Conservation (phyloP, 495 filamentous ascomycete species). For the Tuber umbilicatum region DNA sequence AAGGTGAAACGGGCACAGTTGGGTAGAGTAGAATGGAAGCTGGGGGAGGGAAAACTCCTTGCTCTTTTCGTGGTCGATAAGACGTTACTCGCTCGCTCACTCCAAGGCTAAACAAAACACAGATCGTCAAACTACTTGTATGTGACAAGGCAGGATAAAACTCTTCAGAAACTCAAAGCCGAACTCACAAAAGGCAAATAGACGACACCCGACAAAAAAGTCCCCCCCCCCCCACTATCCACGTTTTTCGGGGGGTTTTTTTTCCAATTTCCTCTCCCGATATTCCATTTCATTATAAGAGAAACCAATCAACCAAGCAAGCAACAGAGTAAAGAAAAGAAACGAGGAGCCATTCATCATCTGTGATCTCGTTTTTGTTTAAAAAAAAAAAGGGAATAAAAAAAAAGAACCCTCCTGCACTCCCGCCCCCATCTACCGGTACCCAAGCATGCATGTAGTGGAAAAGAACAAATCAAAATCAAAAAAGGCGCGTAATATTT, state of each 20-base stretch:
- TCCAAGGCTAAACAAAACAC: not conserved
- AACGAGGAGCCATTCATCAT: not conserved
- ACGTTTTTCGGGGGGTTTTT: not conserved
- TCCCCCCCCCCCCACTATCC: not conserved
- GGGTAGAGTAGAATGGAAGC: not conserved
- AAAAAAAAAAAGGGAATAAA: constrained; percentile 8
- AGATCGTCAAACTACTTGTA: not conserved
- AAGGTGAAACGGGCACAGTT: not conserved
- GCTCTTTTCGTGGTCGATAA: not conserved
- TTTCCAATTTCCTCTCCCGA: not conserved
- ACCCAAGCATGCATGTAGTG: constrained; percentile 13
- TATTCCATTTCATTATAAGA: not conserved
- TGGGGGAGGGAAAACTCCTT: not conserved
- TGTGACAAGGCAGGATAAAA: not conserved
- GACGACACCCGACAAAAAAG: not conserved
- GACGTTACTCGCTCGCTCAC: not conserved
- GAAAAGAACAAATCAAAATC: constrained; percentile 5
- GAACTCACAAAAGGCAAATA: not conserved
- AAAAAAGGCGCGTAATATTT: not conserved
- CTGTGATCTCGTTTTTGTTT: constrained; percentile 12
- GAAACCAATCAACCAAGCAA: not conserved
- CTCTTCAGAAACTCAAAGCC: not conserved
- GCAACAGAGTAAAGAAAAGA: not conserved
- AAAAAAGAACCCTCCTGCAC: constrained; percentile 6
- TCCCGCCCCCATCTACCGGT: constrained; percentile 3